Conservation (phyloP, 2,329 filamentous ascomycete genomes). For the Juglanconis sp. region DNA sequence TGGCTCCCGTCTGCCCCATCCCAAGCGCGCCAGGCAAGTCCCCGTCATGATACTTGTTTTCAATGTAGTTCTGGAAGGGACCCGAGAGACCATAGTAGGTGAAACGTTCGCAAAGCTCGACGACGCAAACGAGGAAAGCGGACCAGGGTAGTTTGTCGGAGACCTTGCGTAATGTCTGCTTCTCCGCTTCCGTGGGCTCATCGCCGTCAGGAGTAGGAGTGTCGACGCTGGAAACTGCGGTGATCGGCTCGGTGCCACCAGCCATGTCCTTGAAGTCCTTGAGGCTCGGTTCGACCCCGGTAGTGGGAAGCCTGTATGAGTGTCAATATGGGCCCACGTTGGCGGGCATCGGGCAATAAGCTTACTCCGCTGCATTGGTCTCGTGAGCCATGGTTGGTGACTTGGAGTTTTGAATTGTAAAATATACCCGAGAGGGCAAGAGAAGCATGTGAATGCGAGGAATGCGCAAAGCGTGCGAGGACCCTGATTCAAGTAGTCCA, state of each 20-base stretch:
- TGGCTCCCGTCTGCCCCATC: constrained; percentile 7
- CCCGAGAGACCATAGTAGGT: constrained; percentile 19
- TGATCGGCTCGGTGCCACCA: constrained; percentile 8
- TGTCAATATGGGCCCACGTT: background rate
- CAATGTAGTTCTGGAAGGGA: constrained; percentile 4
- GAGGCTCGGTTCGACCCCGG: constrained; percentile 8
- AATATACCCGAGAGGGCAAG: background rate
- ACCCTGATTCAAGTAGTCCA: background rate
- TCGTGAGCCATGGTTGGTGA: constrained; percentile 14
- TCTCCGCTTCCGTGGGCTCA: constrained; percentile 16
- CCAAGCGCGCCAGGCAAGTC: constrained; percentile 13
- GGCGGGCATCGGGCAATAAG: background rate
- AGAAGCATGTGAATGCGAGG: background rate
- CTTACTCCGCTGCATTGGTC: constrained; percentile 15
- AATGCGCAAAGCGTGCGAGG: background rate
- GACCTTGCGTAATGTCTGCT: constrained; percentile 15
- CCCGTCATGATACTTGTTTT: background rate
- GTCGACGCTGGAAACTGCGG: background rate
- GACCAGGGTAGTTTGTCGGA: constrained; percentile 18
- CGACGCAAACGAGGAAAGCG: constrained; percentile 17
- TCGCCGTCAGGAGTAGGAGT: constrained; percentile 6
- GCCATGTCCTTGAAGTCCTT: constrained; percentile 17
- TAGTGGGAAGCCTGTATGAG: constrained; percentile 9
- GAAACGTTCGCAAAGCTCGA: constrained; percentile 17
- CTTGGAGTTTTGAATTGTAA: background rate